Evolutionary conservation across 768 basidiomycete genomes (phyloP).

Genomic region (Macrolepiota dolichaula): DNA sequence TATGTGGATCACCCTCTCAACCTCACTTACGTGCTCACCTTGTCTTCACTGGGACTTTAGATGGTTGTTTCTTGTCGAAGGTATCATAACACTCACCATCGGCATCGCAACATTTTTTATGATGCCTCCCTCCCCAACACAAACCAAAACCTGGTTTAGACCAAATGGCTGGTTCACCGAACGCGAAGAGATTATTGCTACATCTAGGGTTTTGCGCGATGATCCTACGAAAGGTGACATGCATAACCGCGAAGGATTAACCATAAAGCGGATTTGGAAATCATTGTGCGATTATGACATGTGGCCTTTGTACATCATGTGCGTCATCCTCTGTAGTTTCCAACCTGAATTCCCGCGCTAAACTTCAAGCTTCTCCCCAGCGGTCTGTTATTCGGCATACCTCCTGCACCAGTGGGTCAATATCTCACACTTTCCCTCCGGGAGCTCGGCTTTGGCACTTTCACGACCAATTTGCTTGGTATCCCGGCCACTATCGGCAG

Average conservation of each 20-base stretch:
- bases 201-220: constrained; percentile 58
- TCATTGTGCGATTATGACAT: constrained; percentile 60
- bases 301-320: constrained; percentile 65
- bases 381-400: constrained; percentile 52
- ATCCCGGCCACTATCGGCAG: constrained; percentile 53
- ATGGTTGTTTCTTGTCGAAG: constrained; percentile 62
- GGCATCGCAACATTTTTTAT: constrained; percentile 53
- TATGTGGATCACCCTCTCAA: constrained; percentile 8
- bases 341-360: neutral
- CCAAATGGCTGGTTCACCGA: constrained; percentile 65
- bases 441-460: constrained; percentile 59
- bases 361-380: constrained; percentile 21
- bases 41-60: constrained; percentile 14
- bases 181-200: constrained; percentile 57
- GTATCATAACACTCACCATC: constrained; percentile 39
- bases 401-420: constrained; percentile 40
- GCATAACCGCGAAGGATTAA: constrained; percentile 67
- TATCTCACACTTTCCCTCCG: constrained; percentile 61
- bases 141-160: constrained; percentile 54
- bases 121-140: constrained; percentile 60
- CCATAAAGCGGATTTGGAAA: constrained; percentile 44
- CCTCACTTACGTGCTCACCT: neutral
- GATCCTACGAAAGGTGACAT: constrained; percentile 66
- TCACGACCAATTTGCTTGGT: constrained; percentile 55
- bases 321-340: constrained; percentile 9